phyloP scores from a whole-genome alignment of 768 basidiomycete species.

The Mycena epipterygia region DNA sequence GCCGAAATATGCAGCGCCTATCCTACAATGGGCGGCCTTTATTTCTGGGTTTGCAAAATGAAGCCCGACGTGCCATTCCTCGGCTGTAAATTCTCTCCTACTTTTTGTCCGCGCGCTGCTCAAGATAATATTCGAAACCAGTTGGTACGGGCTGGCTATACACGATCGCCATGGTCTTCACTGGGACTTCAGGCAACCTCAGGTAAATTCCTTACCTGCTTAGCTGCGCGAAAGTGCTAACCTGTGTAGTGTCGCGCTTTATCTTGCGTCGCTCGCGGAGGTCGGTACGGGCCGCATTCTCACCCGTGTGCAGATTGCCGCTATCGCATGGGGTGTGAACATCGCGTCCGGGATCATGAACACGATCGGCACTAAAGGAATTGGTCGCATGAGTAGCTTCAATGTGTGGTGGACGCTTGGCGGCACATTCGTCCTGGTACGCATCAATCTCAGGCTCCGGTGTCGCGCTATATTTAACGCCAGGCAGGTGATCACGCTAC shows the following conservation, averaged over 20 bases:
- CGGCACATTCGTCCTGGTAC: constrained; percentile 66
- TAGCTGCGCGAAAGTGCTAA: not conserved
- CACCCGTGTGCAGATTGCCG: constrained; percentile 62
- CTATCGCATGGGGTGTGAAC: constrained; percentile 71
- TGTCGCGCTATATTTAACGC: not conserved
- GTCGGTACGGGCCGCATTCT: constrained; percentile 60
- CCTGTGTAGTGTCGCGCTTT: constrained; percentile 60
- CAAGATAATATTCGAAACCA: constrained; percentile 16
- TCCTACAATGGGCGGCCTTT: constrained; percentile 70
- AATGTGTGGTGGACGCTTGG: constrained; percentile 75
- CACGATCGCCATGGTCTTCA: constrained; percentile 71
- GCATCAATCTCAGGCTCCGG: not conserved
- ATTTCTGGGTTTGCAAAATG: constrained; percentile 76
- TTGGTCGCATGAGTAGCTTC: constrained; percentile 67
- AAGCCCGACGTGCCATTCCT: constrained; percentile 66
- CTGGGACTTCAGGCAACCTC: constrained; percentile 70
- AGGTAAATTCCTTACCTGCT: constrained; percentile 47
- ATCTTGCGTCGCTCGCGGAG: constrained; percentile 66
- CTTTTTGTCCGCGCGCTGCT: not conserved
- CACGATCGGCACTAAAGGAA: constrained; percentile 68
- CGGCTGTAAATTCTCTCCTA: constrained; percentile 58
- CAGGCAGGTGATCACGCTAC: constrained; percentile 57
- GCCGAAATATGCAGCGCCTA: constrained; percentile 73
- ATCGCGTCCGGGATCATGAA: constrained; percentile 68
- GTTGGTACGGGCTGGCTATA: constrained; percentile 70